Evolutionary conservation across 2,329 filamentous ascomycete genomes (phyloP), one percentile per base, ranked within the genome.

Genomic region (Ophiostoma sp.): DNA sequence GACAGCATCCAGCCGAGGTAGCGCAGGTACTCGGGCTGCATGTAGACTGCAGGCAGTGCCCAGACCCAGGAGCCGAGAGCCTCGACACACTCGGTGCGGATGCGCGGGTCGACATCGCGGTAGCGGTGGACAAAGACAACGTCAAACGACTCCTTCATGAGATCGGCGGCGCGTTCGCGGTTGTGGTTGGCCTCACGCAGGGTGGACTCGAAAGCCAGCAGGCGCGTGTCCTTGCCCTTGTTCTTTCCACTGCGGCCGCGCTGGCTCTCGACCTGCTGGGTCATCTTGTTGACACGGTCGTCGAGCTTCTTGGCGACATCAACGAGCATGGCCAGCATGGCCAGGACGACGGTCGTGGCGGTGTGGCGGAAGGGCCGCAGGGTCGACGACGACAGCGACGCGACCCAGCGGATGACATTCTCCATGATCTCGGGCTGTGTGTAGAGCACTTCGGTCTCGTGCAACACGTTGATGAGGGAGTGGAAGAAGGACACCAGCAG

Each of bases 1-100:
- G 94, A 97, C 39, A 99, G 84, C 76, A 97, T 89, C 95, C 95
- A 99, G 68, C 95, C 95, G 6, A 99, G 84, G 76, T 99, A 99
- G 72, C 95, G 89, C 68, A 99, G 83, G 79, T 97, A 97, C 75
- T 90, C 86, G 1, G 93, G 93, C 74, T 97, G 92, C 78, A 97
- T 92, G 80, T 97, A 99, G 65, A 92, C 86, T 66, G 93, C 92
- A 1, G 94, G 92, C 68, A 97, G 87, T 13, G 87, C 87, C 77
- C 89, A 86, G 74, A 98, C 96, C 95, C 95, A 99, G 57, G 89
- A 86, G 36, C 94, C 93, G 10, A 99, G 84, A 17, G 93, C 92
- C 73, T 91, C 88, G 33, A 96, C 89, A 77, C 94, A 97, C 76
- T 97, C 94, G 0, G 90, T 88, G 69, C 95, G 88, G 74, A 99